Percentiles rank a stretch among this genome's conserved stretches.
These are phyloP conservation scores for Chalara sp. DNA, from an alignment of 2,329 filamentous ascomycete species.

Conservation along the genomic window DNA sequence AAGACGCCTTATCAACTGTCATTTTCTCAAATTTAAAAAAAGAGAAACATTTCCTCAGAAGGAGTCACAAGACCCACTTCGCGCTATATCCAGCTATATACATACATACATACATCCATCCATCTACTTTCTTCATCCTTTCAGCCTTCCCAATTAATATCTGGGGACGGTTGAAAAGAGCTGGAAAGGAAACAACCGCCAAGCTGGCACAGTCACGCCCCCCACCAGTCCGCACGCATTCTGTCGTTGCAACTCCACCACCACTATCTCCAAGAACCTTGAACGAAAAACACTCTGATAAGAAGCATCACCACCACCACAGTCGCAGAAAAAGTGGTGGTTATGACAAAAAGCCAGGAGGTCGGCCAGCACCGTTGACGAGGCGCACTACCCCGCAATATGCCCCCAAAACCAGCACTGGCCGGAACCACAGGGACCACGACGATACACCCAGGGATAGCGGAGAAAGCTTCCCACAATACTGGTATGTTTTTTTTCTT, in stretches of 20 bases:
- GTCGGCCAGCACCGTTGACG: slow-evolving; percentile 13
- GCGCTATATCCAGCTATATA: neutral
- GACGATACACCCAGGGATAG: slow-evolving; percentile 34
- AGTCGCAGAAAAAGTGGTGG: slow-evolving; percentile 19
- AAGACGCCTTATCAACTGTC: too few species aligned
- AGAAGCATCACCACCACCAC: slow-evolving; percentile 13
- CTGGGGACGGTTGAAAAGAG: too few species aligned
- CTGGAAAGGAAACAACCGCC: too few species aligned
- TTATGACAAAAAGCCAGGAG: slow-evolving; percentile 9
- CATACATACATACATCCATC: neutral
- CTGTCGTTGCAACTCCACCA: slow-evolving; percentile 11
- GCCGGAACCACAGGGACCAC: slow-evolving; percentile 12
- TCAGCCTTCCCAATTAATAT: neutral
- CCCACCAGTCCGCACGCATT: slow-evolving; percentile 16
- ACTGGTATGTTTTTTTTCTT: slow-evolving; percentile 43
- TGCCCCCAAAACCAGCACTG: slow-evolving; percentile 7
- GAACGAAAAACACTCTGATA: slow-evolving; percentile 10
- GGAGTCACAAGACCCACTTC: neutral
- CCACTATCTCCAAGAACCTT: slow-evolving; percentile 15
- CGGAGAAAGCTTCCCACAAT: slow-evolving; percentile 58
- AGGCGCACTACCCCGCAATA: slow-evolving; percentile 17
- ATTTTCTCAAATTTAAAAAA: too few species aligned
- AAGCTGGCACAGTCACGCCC: slow-evolving; percentile 19
- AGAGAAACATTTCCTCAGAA: too few species aligned
- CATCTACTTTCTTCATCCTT: neutral